These are phyloP conservation scores for Colletotrichum trifolii DNA, from an alignment of 2,329 filamentous ascomycete genomes.

Conservation along the genomic window DNA sequence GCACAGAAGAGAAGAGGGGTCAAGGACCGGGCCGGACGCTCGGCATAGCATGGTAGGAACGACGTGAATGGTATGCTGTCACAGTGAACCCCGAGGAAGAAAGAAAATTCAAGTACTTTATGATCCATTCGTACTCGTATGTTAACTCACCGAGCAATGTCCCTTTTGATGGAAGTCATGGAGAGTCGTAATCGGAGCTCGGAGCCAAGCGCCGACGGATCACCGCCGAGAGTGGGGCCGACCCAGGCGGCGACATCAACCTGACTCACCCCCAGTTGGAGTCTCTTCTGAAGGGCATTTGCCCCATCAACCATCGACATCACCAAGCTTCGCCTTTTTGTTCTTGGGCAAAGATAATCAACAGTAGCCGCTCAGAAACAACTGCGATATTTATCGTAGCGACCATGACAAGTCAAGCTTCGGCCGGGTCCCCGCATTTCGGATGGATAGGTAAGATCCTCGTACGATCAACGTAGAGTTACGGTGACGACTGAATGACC, in stretches of 20 bases:
- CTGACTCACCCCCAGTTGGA: constrained; percentile 2
- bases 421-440: constrained; percentile 18
- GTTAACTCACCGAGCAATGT: too few relatives aligned
- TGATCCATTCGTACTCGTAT: too few relatives aligned
- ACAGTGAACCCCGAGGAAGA: too few relatives aligned
- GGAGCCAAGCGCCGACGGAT: constrained; percentile 14
- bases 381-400: background rate
- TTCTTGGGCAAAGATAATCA: too few relatives aligned
- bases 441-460: constrained; percentile 31
- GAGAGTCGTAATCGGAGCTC: background rate
- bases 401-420: background rate
- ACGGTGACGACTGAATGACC: background rate
- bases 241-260: background rate
- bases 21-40: background rate
- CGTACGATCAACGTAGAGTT: background rate
- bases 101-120: too few relatives aligned
- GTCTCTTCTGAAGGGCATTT: too few relatives aligned
- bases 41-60: background rate
- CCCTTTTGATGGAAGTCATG: too few relatives aligned
- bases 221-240: constrained; percentile 2
- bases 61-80: too few relatives aligned
- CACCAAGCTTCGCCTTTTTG: too few relatives aligned
- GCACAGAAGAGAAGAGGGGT: background rate
- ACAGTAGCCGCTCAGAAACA: too few relatives aligned
- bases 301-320: too few relatives aligned